Conservation (phyloP, 73 alveolate species). For the Uronychia setigera region DNA sequence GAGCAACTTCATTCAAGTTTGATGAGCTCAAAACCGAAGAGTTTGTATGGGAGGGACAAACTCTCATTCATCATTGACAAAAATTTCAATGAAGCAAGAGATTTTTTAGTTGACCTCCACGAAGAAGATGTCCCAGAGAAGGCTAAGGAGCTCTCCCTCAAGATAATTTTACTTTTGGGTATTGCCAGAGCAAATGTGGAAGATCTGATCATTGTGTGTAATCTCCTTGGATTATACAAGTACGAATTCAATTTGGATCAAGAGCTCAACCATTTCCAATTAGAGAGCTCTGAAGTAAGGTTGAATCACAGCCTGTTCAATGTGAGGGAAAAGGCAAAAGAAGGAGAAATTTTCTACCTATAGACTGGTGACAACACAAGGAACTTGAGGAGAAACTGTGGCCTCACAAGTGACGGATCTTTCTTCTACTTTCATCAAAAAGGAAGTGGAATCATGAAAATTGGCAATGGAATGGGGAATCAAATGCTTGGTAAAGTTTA, state of each 20-base stretch:
- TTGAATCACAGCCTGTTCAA: background rate
- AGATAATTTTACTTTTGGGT: slow-evolving; percentile 48
- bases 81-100: slow-evolving; percentile 45
- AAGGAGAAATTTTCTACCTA: slow-evolving; percentile 35
- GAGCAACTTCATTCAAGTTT: slow-evolving; percentile 45
- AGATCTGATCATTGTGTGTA: slow-evolving; percentile 38
- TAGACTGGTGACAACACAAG: slow-evolving; percentile 9
- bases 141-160: slow-evolving; percentile 48
- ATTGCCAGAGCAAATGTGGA: slow-evolving; percentile 55
- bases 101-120: slow-evolving; percentile 26
- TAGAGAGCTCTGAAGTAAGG: background rate
- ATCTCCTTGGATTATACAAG: background rate
- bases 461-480: slow-evolving; percentile 36
- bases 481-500: slow-evolving; percentile 47
- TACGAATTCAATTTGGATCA: slow-evolving; percentile 13
- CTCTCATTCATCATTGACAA: slow-evolving; percentile 48
- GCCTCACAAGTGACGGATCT: slow-evolving; percentile 26
- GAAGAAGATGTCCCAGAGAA: slow-evolving; percentile 25
- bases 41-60: slow-evolving; percentile 50
- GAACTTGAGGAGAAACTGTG: background rate
- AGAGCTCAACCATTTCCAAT: slow-evolving; percentile 13
- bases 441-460: slow-evolving; percentile 33
- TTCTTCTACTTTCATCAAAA: slow-evolving; percentile 29
- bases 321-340: slow-evolving; percentile 1
- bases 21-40: slow-evolving; percentile 27